Percentiles rank a stretch among this genome's conserved stretches.
phyloP scores from a whole-genome alignment of 257 asterid genomes.

The Solanum clarkiae region DNA sequence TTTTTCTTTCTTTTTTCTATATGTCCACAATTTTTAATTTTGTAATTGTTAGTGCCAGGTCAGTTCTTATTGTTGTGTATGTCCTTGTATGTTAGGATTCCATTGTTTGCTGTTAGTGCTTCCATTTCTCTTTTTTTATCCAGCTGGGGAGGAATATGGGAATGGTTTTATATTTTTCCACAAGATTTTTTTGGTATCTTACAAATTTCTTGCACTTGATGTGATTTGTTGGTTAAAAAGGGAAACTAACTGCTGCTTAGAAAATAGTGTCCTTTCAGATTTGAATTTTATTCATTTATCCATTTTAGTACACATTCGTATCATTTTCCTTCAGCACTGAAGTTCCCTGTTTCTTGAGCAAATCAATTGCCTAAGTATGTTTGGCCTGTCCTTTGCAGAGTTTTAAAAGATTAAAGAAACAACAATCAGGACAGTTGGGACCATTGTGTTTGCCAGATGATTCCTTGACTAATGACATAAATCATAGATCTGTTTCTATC shows the following conservation, averaged over 20 bases:
- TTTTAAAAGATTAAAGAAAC: constrained; percentile 58
- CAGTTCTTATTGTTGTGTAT: neutral
- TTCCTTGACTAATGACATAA: constrained; percentile 13
- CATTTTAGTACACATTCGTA: neutral
- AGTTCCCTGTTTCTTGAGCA: neutral
- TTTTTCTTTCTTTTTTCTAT: neutral
- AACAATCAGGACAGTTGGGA: constrained; percentile 23
- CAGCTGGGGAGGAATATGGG: neutral
- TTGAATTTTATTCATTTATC: neutral
- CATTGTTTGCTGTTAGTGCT: neutral
- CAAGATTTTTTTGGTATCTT: neutral
- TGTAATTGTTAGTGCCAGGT: neutral
- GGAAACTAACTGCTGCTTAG: neutral
- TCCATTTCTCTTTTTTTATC: neutral
- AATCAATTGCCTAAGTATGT: neutral
- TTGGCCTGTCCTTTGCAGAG: constrained; percentile 22
- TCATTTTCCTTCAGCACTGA: neutral
- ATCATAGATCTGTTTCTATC: neutral
- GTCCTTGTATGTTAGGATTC: neutral
- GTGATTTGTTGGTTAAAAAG: neutral
- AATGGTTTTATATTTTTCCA: neutral
- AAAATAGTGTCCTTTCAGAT: neutral
- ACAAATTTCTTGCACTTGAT: neutral
- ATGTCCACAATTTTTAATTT: neutral
- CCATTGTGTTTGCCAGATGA: constrained; percentile 14